Evolutionary conservation across 2,329 filamentous ascomycete species (phyloP).

Genomic region (Ceratocystis albifundus): DNA sequence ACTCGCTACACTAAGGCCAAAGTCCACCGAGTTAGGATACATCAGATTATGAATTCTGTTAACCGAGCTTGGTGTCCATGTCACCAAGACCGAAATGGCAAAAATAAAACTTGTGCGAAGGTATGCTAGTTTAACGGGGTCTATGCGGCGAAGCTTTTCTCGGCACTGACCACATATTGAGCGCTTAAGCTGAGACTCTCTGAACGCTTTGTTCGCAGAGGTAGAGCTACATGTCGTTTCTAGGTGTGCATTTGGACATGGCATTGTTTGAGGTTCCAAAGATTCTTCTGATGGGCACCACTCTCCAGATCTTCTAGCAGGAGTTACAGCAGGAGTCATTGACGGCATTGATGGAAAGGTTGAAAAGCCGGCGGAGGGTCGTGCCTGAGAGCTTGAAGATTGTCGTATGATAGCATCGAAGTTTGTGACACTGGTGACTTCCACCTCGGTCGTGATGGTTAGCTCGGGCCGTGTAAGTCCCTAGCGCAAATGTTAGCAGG

Average conservation of each 20-base stretch:
- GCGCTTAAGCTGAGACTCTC: slow-evolving; percentile 23
- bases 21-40: slow-evolving; percentile 42
- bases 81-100: slow-evolving; percentile 48
- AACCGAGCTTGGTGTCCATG: slow-evolving; percentile 56
- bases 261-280: slow-evolving; percentile 16
- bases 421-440: slow-evolving; percentile 17
- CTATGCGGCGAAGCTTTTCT: slow-evolving; percentile 34
- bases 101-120: slow-evolving; percentile 51
- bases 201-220: slow-evolving; percentile 19
- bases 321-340: background rate
- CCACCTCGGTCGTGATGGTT: slow-evolving; percentile 43
- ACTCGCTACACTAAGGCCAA: slow-evolving; percentile 55
- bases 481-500: slow-evolving; percentile 23
- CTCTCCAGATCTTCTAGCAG: slow-evolving; percentile 7
- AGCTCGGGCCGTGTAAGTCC: slow-evolving; percentile 29
- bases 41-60: slow-evolving; percentile 62
- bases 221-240: slow-evolving; percentile 27
- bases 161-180: slow-evolving; percentile 26
- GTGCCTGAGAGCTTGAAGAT: background rate
- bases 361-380: slow-evolving; percentile 5
- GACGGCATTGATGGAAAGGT: slow-evolving; percentile 6
- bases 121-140: slow-evolving; percentile 50
- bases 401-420: slow-evolving; percentile 13
- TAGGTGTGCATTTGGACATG: slow-evolving; percentile 23
- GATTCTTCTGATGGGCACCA: slow-evolving; percentile 16